Evolutionary conservation across 129 eudicot species (phyloP), one percentile per base, ranked within the genome.

Genomic region (Calendula officinalis): DNA sequence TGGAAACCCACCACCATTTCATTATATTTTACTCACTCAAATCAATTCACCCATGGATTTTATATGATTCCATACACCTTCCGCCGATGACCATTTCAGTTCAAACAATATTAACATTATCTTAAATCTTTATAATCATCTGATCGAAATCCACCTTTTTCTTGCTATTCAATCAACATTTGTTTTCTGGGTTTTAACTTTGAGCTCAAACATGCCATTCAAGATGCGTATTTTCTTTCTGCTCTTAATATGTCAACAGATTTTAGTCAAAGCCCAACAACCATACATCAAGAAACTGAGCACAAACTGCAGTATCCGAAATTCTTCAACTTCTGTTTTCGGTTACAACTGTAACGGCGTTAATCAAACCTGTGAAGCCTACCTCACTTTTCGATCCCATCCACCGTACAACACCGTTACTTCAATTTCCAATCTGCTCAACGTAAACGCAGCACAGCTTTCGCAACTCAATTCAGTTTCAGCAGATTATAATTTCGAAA

Each of bases 301-400:
- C 3, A 66, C 80, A 57, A 12, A 38, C 16, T 87, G 98, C 49
- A 3, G 3, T 56, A 44, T 59, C 82, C 30, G 43, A 60, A 76
- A 83, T 47, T 71, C 81, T 39, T 69, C 86, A 40, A 70, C 84
- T 53, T 83, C 96, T 12, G 84, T 43, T 27, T 80, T 78, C 4
- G 96, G 96, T 17, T 91, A 82, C 67, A 33, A 76, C 71, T 91
- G 95, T 73, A 91, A 91, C 72, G 96, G 98, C 35, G 39, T 70
- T 7, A 69, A 62, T 43, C 72, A 13, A 2, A 71, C 70, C 61
- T 91, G 95, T 52, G 82, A 79, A 38, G 60, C 92, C 32, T 88
- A 75, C 66, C 87, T 92, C 65, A 77, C 88, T 62, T 92, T 83
- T 76, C 81, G 91, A 69, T 67, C 95, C 4, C 72, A 57, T 7